These are phyloP conservation scores for Claviceps monticola DNA, from an alignment of 2,329 filamentous ascomycete species.

Conservation along the genomic window DNA sequence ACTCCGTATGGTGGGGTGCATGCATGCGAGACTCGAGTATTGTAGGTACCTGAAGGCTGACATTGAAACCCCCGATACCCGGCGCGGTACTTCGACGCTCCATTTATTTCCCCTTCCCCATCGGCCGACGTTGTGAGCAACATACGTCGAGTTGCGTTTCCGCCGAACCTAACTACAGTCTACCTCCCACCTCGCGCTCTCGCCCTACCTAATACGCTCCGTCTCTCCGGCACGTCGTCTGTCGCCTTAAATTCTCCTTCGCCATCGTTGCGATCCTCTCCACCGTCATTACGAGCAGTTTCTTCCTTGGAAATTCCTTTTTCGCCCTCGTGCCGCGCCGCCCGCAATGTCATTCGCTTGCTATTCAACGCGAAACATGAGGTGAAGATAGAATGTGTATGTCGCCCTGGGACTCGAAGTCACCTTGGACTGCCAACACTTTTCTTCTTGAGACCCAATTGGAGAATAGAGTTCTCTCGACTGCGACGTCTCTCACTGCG, in stretches of 20 bases:
- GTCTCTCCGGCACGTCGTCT: background rate
- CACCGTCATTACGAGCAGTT: background rate
- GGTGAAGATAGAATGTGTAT: constrained; percentile 29
- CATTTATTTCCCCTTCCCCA: too few species aligned
- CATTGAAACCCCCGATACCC: background rate
- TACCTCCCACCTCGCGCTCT: background rate
- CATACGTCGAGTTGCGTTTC: background rate
- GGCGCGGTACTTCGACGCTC: background rate
- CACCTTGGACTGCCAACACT: background rate
- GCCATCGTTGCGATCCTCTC: background rate
- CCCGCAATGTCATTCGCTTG: constrained; percentile 20
- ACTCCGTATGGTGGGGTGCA: too few species aligned
- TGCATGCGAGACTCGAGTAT: too few species aligned
- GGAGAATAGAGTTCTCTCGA: background rate
- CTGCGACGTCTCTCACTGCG: background rate
- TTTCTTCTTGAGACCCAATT: background rate
- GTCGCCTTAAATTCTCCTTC: background rate
- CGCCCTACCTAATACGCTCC: background rate
- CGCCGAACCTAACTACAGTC: background rate
- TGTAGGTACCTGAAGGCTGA: background rate
- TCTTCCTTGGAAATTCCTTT: background rate
- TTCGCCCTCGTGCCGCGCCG: constrained; percentile 16
- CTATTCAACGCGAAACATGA: constrained; percentile 23
- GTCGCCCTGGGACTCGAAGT: constrained; percentile 9
- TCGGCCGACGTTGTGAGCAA: too few species aligned